Evolutionary conservation across 805 yeast species (phyloP).

Genomic region (Brettanomyces anomalus): DNA sequence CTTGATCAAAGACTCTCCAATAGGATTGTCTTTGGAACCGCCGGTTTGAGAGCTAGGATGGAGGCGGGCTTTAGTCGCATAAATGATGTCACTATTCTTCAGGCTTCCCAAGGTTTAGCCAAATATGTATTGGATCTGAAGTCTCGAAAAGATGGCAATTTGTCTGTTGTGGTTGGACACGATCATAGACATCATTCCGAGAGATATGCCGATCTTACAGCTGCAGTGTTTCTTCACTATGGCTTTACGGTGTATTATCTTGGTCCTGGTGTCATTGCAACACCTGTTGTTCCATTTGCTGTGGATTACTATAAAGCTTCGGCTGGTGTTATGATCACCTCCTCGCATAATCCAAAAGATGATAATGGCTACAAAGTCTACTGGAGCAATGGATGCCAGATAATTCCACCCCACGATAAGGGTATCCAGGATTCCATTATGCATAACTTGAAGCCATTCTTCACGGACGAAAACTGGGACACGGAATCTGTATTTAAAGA

Average conservation of each 20-base stretch:
- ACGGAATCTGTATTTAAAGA: slow-evolving; percentile 22
- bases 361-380: slow-evolving; percentile 95
- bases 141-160: slow-evolving; percentile 12
- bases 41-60: slow-evolving; percentile 84
- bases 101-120: slow-evolving; percentile 81
- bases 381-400: slow-evolving; percentile 91
- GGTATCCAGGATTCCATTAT: slow-evolving; percentile 61
- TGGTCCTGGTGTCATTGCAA: slow-evolving; percentile 50
- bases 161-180: slow-evolving; percentile 70
- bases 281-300: slow-evolving; percentile 89
- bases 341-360: slow-evolving; percentile 76
- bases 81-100: slow-evolving; percentile 83
- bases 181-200: slow-evolving; percentile 83
- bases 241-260: slow-evolving; percentile 67
- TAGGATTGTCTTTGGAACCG: slow-evolving; percentile 86
- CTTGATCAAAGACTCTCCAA: slow-evolving; percentile 42
- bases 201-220: slow-evolving; percentile 71
- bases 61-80: slow-evolving; percentile 84
- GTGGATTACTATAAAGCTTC: slow-evolving; percentile 55
- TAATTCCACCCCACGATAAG: slow-evolving; percentile 82
- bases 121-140: slow-evolving; percentile 27
- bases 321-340: slow-evolving; percentile 90
- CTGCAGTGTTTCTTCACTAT: slow-evolving; percentile 55
- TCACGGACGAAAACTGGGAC: slow-evolving; percentile 28
- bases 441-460: slow-evolving; percentile 53